Evolutionary conservation across 2,329 filamentous ascomycete species (phyloP).

Genomic region (Cladobotryum protrusum): DNA sequence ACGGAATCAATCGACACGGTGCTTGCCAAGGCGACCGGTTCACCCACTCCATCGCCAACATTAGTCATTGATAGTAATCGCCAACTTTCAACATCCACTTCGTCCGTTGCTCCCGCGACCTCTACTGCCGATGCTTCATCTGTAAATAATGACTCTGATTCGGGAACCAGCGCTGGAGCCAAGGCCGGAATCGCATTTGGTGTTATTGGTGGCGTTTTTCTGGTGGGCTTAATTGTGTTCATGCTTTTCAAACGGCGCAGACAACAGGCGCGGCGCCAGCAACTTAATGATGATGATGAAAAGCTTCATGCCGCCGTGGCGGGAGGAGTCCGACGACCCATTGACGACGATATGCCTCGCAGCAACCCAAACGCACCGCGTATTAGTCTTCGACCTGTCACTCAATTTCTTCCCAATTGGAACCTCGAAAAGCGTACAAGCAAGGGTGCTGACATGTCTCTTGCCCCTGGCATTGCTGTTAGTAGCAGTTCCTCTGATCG

Average conservation of each 20-base stretch:
- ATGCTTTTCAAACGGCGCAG: slow-evolving; percentile 65
- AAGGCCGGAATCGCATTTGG: slow-evolving; percentile 86
- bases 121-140: slow-evolving; percentile 16
- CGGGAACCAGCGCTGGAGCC: slow-evolving; percentile 30
- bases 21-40: slow-evolving; percentile 26
- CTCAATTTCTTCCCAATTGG: slow-evolving; percentile 68
- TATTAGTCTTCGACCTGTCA: slow-evolving; percentile 77
- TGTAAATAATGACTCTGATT: background rate
- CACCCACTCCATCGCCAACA: slow-evolving; percentile 12
- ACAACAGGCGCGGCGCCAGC: slow-evolving; percentile 52
- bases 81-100: slow-evolving; percentile 12
- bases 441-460: slow-evolving; percentile 39
- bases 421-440: slow-evolving; percentile 44
- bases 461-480: slow-evolving; percentile 19
- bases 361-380: slow-evolving; percentile 58
- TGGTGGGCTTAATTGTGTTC: slow-evolving; percentile 61
- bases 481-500: slow-evolving; percentile 42
- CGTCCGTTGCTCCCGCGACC: slow-evolving; percentile 17
- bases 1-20: slow-evolving; percentile 20
- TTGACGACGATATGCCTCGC: slow-evolving; percentile 9
- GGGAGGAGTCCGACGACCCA: slow-evolving; percentile 25
- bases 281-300: slow-evolving; percentile 52
- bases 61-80: slow-evolving; percentile 12
- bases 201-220: slow-evolving; percentile 62
- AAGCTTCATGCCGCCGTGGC: slow-evolving; percentile 45